Percentiles rank a stretch among this genome's conserved stretches.
Conservation (phyloP, 371 early-diverging fungal genomes). For the Mortierella sp. region DNA sequence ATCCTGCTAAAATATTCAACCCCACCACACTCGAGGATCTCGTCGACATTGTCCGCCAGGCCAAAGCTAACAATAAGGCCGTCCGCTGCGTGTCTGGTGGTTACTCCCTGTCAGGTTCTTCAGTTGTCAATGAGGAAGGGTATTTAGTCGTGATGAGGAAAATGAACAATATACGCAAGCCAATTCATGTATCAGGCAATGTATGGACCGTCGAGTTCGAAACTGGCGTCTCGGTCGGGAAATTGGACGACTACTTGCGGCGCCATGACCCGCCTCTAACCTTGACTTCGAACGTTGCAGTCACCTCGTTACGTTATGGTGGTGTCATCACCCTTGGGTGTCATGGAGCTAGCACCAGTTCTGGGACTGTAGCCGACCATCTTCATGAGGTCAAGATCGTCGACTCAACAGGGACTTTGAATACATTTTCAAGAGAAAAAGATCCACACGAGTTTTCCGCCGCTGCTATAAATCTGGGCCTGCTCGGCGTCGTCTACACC, state of each 20-base stretch:
- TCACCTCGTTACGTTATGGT: slow-evolving; percentile 30
- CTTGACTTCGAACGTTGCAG: slow-evolving; percentile 31
- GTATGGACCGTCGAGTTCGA: slow-evolving; percentile 20
- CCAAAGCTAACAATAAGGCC: slow-evolving; percentile 19
- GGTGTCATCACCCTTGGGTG: slow-evolving; percentile 34
- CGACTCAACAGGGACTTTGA: slow-evolving; percentile 31
- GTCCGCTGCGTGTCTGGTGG: slow-evolving; percentile 44
- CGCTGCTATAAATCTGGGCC: slow-evolving; percentile 51
- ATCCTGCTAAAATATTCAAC: slow-evolving; percentile 32
- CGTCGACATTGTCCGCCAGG: slow-evolving; percentile 17
- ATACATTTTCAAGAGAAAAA: slow-evolving; percentile 32
- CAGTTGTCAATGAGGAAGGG: slow-evolving; percentile 17
- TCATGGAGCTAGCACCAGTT: slow-evolving; percentile 45
- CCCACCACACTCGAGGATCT: slow-evolving; percentile 41
- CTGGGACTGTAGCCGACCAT: slow-evolving; percentile 43
- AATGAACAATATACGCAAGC: slow-evolving; percentile 20
- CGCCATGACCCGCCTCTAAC: slow-evolving; percentile 45
- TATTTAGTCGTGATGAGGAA: slow-evolving; percentile 35
- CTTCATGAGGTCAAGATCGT: slow-evolving; percentile 41
- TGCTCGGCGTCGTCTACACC: slow-evolving; percentile 51
- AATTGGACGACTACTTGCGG: slow-evolving; percentile 26
- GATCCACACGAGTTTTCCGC: slow-evolving; percentile 53
- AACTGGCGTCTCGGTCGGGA: slow-evolving; percentile 15
- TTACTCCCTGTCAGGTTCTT: slow-evolving; percentile 33
- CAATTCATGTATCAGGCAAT: background rate